A percentile compares a stretch with the other conserved stretches of the same genome.
phyloP scores from a whole-genome alignment of 75 land plant species.

The Gnetum montanum region DNA sequence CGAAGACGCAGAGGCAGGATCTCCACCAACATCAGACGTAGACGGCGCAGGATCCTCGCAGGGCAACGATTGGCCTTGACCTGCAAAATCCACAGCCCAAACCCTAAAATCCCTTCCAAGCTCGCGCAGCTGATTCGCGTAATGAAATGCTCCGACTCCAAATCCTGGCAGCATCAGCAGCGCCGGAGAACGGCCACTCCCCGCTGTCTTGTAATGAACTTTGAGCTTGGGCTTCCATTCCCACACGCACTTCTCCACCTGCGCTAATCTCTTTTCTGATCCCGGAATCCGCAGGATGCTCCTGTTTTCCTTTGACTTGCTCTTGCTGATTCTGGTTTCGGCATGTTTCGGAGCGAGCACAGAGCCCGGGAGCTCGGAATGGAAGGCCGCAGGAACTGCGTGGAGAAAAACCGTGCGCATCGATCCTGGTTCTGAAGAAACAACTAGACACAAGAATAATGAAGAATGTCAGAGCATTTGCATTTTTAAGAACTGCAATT shows the following conservation, averaged over 20 bases:
- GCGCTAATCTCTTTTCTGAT: conserved; percentile 21
- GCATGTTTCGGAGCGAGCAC: too few relatives aligned
- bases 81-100: conserved; percentile 80
- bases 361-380: too few relatives aligned
- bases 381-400: too few relatives aligned
- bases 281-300: conserved; percentile 29
- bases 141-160: conserved; percentile 81
- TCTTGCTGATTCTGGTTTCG: too few relatives aligned
- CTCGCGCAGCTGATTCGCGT: conserved; percentile 73
- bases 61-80: conserved; percentile 77
- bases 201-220: conserved; percentile 69
- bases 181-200: conserved; percentile 56
- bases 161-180: conserved; percentile 73
- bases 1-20: conserved; percentile 10
- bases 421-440: too few relatives aligned
- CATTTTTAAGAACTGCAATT: too few relatives aligned
- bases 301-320: too few relatives aligned
- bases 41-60: conserved; percentile 58
- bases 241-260: conserved; percentile 51
- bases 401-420: too few relatives aligned
- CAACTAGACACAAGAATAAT: too few relatives aligned
- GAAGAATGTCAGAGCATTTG: too few relatives aligned
- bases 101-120: conserved; percentile 67
- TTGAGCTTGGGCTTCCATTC: conserved; percentile 65
- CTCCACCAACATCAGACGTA: conserved; percentile 2